These are phyloP conservation scores for Didymella glomerata DNA, from an alignment of 2,329 filamentous ascomycete genomes.

Conservation along the genomic window DNA sequence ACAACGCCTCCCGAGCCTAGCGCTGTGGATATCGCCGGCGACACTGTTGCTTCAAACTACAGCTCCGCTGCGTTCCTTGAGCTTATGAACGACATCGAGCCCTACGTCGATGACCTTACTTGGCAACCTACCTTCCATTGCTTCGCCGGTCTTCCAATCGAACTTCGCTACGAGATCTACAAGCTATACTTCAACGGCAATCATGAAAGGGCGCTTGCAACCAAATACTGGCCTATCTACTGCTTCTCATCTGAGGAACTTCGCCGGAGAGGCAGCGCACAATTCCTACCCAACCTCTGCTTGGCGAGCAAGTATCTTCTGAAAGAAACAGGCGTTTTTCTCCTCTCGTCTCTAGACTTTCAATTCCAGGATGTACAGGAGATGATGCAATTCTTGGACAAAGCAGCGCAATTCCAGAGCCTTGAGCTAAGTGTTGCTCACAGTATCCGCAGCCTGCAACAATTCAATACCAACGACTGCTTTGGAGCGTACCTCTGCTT, in stretches of 20 bases:
- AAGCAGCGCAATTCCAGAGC: neutral
- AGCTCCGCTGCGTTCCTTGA: neutral
- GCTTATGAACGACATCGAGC: neutral
- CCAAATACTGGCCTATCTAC: neutral
- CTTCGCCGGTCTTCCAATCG: neutral
- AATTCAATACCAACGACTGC: neutral
- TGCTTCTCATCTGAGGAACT: neutral
- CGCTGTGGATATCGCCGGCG: neutral
- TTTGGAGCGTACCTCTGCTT: neutral
- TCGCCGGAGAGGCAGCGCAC: neutral
- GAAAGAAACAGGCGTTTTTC: neutral
- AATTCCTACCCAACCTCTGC: neutral
- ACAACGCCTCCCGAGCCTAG: neutral
- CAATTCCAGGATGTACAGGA: neutral
- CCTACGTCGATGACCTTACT: neutral
- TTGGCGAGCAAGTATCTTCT: neutral
- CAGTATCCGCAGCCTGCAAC: neutral
- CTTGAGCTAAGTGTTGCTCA: neutral
- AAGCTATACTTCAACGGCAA: neutral
- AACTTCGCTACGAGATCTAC: neutral
- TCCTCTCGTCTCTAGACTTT: neutral
- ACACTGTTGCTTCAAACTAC: neutral
- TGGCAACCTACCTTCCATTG: neutral
- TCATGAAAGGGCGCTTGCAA: neutral
- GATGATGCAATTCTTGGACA: neutral